Evolutionary conservation across 2,329 filamentous ascomycete species (phyloP).

Genomic region (Aspergillus latus): DNA sequence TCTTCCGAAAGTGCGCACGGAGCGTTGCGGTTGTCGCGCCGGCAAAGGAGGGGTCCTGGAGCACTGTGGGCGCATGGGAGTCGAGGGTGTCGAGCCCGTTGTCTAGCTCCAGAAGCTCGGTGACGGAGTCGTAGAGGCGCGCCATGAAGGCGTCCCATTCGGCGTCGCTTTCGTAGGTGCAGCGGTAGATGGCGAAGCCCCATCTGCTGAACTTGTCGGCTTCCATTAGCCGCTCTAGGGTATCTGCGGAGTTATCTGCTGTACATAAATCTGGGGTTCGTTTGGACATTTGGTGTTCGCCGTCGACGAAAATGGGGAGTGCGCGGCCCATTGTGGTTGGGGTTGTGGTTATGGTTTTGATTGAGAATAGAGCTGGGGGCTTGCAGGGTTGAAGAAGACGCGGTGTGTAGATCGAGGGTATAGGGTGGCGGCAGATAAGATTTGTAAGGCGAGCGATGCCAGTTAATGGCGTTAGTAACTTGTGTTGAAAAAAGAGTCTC

Average conservation of each 20-base stretch:
- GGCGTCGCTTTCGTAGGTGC: slow-evolving; percentile 12
- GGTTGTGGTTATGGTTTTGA: neutral
- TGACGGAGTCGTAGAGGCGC: slow-evolving; percentile 6
- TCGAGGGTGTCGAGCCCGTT: slow-evolving; percentile 17
- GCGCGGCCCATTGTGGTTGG: neutral
- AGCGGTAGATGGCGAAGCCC: slow-evolving; percentile 15
- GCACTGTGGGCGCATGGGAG: slow-evolving; percentile 17
- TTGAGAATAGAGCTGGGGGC: neutral
- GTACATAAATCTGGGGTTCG: neutral
- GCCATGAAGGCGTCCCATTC: slow-evolving; percentile 13
- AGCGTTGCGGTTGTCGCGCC: slow-evolving; percentile 15
- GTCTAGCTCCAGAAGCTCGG: neutral
- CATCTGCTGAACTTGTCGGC: slow-evolving; percentile 9
- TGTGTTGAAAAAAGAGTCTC: neutral
- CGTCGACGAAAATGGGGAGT: neutral
- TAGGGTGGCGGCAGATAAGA: neutral
- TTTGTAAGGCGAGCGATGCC: too few relatives aligned
- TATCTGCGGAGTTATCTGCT: neutral
- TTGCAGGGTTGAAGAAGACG: neutral
- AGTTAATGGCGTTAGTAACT: neutral
- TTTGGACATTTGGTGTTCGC: neutral
- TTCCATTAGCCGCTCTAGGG: slow-evolving; percentile 43
- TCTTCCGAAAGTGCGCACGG: slow-evolving; percentile 14
- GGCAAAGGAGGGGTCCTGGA: slow-evolving; percentile 19
- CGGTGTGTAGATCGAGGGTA: neutral